phyloP scores from a whole-genome alignment of 1,139 yeast species.

The Schizosaccharomyces versatilis region DNA sequence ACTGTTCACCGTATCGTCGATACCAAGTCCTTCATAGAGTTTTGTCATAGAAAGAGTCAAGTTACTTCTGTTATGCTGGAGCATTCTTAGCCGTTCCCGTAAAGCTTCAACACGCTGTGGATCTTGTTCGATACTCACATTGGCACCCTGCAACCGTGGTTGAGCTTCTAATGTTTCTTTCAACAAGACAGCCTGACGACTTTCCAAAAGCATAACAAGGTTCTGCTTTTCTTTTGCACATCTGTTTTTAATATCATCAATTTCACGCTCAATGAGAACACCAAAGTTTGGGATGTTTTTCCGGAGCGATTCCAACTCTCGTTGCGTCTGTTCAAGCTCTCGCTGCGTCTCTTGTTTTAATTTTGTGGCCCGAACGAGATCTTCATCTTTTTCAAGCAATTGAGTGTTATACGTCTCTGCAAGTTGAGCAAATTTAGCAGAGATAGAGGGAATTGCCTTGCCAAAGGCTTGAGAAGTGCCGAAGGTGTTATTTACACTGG shows the following conservation, averaged over 20 bases:
- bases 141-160: conserved; percentile 19
- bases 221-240: conserved; percentile 14
- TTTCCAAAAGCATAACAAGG: not conserved
- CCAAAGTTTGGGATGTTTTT: conserved; percentile 9
- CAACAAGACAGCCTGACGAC: conserved; percentile 4
- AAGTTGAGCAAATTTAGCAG: conserved; percentile 29
- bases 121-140: conserved; percentile 15
- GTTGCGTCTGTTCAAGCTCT: conserved; percentile 22
- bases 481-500: conserved; percentile 28
- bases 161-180: conserved; percentile 1
- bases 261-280: conserved; percentile 16
- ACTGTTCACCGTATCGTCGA: conserved; percentile 45
- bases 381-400: conserved; percentile 29
- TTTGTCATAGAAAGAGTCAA: conserved; percentile 27
- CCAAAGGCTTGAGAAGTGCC: conserved; percentile 26
- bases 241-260: conserved; percentile 6
- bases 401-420: conserved; percentile 36
- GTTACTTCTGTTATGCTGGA: conserved; percentile 25
- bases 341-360: conserved; percentile 23
- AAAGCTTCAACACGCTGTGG: conserved; percentile 18
- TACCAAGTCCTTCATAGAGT: conserved; percentile 26
- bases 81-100: conserved; percentile 26
- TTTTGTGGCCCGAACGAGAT: conserved; percentile 14
- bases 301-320: conserved; percentile 19
- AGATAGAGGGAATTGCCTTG: conserved; percentile 23